Percentiles rank a stretch among this genome's conserved stretches.
Conservation (phyloP, 495 filamentous ascomycete species). For the Bacidia gigantensis region DNA sequence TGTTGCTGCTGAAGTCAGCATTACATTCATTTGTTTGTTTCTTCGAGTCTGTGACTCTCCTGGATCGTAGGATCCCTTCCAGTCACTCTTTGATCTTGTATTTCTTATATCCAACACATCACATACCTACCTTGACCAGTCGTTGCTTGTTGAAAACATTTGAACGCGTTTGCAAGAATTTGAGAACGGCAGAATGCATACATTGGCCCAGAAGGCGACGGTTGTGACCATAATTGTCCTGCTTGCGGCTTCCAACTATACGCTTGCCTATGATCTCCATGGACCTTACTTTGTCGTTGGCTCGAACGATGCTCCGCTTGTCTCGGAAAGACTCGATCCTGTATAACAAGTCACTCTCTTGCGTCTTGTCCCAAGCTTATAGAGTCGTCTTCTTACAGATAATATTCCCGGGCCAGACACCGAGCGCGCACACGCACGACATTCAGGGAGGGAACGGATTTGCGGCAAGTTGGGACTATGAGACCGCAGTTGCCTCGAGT, state of each 20-base stretch:
- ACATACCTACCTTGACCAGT: not conserved
- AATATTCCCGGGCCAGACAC: constrained; percentile 22
- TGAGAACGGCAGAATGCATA: too few species aligned
- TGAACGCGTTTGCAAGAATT: too few species aligned
- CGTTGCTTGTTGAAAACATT: not conserved
- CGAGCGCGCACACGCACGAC: constrained; percentile 51
- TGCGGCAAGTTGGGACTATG: constrained; percentile 45
- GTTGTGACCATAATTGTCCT: too few species aligned
- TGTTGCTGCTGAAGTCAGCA: constrained; percentile 4
- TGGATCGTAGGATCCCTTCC: not conserved
- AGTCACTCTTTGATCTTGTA: not conserved
- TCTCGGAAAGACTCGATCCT: constrained; percentile 55
- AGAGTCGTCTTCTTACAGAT: not conserved
- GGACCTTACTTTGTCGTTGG: constrained; percentile 21
- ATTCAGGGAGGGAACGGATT: constrained; percentile 67
- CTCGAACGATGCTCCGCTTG: constrained; percentile 27
- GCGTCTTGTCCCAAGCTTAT: not conserved
- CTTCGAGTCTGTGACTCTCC: not conserved
- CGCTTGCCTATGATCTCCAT: not conserved
- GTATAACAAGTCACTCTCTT: constrained; percentile 31
- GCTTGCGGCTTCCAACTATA: too few species aligned
- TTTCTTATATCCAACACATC: not conserved
- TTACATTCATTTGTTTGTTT: not conserved
- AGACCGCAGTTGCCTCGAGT: constrained; percentile 39
- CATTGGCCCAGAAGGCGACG: too few species aligned